A percentile compares a stretch with the other conserved stretches of the same genome.
Conservation (phyloP, 1,284 basidiomycete species). For the Malassezia psittaci region DNA sequence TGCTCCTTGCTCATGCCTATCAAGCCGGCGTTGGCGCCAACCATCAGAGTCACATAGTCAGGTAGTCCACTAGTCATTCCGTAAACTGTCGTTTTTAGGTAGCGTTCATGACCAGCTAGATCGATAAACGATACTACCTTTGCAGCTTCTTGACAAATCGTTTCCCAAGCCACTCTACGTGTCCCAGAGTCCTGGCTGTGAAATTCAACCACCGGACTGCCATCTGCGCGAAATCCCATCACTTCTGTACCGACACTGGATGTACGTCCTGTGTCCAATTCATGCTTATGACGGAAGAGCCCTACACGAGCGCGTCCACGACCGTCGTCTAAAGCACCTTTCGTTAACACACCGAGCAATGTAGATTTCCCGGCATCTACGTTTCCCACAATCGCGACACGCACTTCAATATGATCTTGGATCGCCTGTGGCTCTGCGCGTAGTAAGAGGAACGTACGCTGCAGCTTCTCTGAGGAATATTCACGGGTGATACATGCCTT, state of each 20-base stretch:
- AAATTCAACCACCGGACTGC: constrained; percentile 23
- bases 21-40: constrained; percentile 83
- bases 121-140: constrained; percentile 87
- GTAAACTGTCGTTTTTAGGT: constrained; percentile 77
- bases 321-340: constrained; percentile 84
- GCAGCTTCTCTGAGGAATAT: constrained; percentile 2
- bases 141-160: constrained; percentile 77
- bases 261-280: constrained; percentile 87
- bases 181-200: constrained; percentile 21
- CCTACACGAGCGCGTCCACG: constrained; percentile 82
- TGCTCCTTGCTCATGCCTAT: constrained; percentile 96
- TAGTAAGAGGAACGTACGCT: constrained; percentile 21
- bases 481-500: neutral
- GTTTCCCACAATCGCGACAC: constrained; percentile 90
- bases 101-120: constrained; percentile 45
- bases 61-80: constrained; percentile 87
- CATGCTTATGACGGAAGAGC: constrained; percentile 92
- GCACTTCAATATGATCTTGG: constrained; percentile 59
- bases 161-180: constrained; percentile 61
- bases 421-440: constrained; percentile 19
- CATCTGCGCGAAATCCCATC: constrained; percentile 41
- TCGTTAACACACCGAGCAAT: constrained; percentile 65
- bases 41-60: constrained; percentile 89
- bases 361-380: constrained; percentile 78
- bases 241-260: constrained; percentile 94